Base-by-base conservation (phyloP, 495 filamentous ascomycete genomes). In the Annulohypoxylon bovei region DNA sequence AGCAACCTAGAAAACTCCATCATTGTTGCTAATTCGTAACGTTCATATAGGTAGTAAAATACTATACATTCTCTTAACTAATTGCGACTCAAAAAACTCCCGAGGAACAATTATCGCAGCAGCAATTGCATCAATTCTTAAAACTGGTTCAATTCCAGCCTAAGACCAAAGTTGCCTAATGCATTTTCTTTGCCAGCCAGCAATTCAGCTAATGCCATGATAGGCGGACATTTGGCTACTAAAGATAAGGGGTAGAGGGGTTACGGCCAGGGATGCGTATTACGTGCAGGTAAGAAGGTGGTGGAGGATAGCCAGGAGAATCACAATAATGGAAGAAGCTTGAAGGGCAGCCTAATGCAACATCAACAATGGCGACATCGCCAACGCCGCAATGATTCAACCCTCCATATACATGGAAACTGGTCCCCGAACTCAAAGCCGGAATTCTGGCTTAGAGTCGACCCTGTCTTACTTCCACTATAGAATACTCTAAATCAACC, bases 331-430 rank as follows among this genome's bases (percentile, higher is more conserved):
- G 2, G 39, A 42, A 49, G 44, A 27, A 8, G 18, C 47, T 16
- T 18, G 7, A 12, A 22, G 16, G 16, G n/a, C 6, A 46, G 16
- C 40, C 40, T 46, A 53, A 53, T 53, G 50, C 16, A 53, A 53
- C 30, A 32, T 33, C n/a, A 33, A 50, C 44, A 33, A 53, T 53
- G 50, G 9, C 50, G 28, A 16, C 50, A 53, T 53, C 18, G 20
- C 50, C 27, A 33, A 53, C 28, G n/a, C 25, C 11, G 5, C 16
- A 18, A 53, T 53, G 50, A 53, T 27, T 53, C 50, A 53, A 53
- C 3, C 27, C 4, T 7, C 27, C 27, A 33, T 32, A 14, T 49
- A 28, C 46, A 14, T 49, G 7, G 3, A 44, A 44, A 49, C 8
- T 28, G 9, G 14, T 18, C 46, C 2, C 22, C 11, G 1, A 5